Percentiles rank a stretch among this genome's conserved stretches.
These are phyloP conservation scores for Wickerhamomyces mucosus DNA, from an alignment of 805 yeast species.

Conservation along the genomic window DNA sequence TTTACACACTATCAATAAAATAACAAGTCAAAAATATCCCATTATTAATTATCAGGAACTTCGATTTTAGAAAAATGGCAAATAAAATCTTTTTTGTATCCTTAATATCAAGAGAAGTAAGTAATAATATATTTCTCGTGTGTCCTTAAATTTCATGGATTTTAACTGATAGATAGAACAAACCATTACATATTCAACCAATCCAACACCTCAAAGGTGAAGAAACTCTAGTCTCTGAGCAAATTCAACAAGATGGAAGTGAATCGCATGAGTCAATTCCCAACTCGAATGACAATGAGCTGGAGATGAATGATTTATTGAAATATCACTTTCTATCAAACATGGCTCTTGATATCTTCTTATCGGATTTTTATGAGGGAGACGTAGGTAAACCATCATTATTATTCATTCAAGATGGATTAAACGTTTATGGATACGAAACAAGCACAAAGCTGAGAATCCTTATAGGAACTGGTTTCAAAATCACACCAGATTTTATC, in stretches of 20 bases:
- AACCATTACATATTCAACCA: slow-evolving; percentile 52
- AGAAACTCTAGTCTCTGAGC: slow-evolving; percentile 6
- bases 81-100: slow-evolving; percentile 35
- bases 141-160: not conserved
- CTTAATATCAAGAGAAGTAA: slow-evolving; percentile 37
- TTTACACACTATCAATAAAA: no score
- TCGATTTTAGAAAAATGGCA: no score
- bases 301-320: no score
- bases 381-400: slow-evolving; percentile 27
- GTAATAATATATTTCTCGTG: slow-evolving; percentile 1
- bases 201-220: slow-evolving; percentile 27
- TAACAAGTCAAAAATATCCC: no score
- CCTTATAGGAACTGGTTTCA: slow-evolving; percentile 41
- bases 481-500: slow-evolving; percentile 20
- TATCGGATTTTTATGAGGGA: slow-evolving; percentile 38
- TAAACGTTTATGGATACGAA: slow-evolving; percentile 59
- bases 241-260: slow-evolving; percentile 4
- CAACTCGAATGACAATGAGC: no score
- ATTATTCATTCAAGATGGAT: slow-evolving; percentile 57
- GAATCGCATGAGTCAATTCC: no score
- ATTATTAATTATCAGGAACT: no score
- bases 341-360: slow-evolving; percentile 63
- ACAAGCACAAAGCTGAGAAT: slow-evolving; percentile 61
- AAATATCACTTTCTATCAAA: slow-evolving; percentile 67
- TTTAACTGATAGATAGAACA: slow-evolving; percentile 24